Base-by-base conservation (phyloP, 371 early-diverging fungal genomes). In the Fennellomyces sp. region DNA sequence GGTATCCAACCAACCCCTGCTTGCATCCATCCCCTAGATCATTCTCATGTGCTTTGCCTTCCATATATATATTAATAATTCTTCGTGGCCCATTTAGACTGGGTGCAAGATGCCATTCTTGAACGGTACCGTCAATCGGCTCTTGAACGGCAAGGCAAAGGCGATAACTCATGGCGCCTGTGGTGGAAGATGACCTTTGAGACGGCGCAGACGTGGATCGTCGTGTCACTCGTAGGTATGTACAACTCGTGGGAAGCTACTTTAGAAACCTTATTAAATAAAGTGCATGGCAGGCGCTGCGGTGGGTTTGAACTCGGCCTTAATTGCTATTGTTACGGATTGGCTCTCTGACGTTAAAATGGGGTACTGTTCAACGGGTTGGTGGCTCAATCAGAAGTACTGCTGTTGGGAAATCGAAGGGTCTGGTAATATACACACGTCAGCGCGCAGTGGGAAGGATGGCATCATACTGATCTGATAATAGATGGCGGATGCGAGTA, bases 351-450 rank as follows among this genome's bases (percentile, higher is more conserved):
- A 93, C 69, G 75, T 92, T 39, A 93, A 95, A 64, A 51, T 88
- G 3, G 98, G 98, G 0, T 91, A 89, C 65, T 98, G 98, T 66
- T 72, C 76, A 3, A 85, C 73, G n/a, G 91, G 84, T 1, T 97
- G 96, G 91, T 97, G 96, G 90, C 71, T 97, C 39, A 95, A 93
- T 70, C 88, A 91, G 65, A 93, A 95, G 71, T 97, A 97, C 75
- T 97, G 98, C 73, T 97, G 98, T 69, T 96, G 94, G 95, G 87
- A 88, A 55, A 78, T 87, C 11, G 86, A 80, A 69, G 70, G 76
- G 31, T 68, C 76, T 69, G 79, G 83, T 85, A 64, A 25, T 28
- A 42, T 26, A n/a, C 6, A 36, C 10, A 31, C 3, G 4, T 26
- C 47, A 21, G 11, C 19, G 5, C 53, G 39, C 10, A 39, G 35